Evolutionary conservation across 257 asterid species (phyloP), one percentile per base, ranked within the genome.

Genomic region (Przewalskia tangutica): DNA sequence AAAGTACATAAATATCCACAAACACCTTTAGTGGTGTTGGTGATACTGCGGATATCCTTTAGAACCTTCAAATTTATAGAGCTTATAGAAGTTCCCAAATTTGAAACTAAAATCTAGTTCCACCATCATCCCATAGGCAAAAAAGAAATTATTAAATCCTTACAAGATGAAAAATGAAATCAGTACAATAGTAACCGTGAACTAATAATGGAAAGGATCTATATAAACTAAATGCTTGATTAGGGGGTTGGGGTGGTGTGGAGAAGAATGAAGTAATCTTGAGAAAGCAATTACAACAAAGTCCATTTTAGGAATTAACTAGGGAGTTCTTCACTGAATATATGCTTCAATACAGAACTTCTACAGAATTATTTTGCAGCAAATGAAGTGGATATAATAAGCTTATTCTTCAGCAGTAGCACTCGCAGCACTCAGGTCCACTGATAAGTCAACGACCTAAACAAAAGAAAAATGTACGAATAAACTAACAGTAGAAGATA

Each of bases 391-490:
- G 62, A 73, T 73, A 73, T 44, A 73, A 13, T 81, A 65, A 86
- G 84, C 87, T 90, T 85, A 91, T 88, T 90, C 90, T 82, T 90
- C 93, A 80, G 84, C 90, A 81, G 90, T 88, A 48, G 97, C 97
- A 83, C 97, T 91, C 63, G 99, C 99, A 86, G 98, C 95, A 88
- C 94, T 94, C 84, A 95, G 86, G 85, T 95, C 98, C 88, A 95
- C 99, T 0, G 99, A 90, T 80, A 95, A 86, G 86, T 95, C 96
- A n/a, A 95, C 90, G 58, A 86, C 94, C 99, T 95, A 78, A 16
- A 83, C 42, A 75, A 58, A 10, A 64, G 20, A 67, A 11, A 20
- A 66, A 2, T 17, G 23, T 13, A 46, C 4, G 42, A 63, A 27
- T 63, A 63, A 62, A 60, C 38, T 20, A 18, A 6, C 79, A 23